These are phyloP conservation scores for Nissolia schottii DNA, from an alignment of 306 rosid genomes.

Conservation along the genomic window DNA sequence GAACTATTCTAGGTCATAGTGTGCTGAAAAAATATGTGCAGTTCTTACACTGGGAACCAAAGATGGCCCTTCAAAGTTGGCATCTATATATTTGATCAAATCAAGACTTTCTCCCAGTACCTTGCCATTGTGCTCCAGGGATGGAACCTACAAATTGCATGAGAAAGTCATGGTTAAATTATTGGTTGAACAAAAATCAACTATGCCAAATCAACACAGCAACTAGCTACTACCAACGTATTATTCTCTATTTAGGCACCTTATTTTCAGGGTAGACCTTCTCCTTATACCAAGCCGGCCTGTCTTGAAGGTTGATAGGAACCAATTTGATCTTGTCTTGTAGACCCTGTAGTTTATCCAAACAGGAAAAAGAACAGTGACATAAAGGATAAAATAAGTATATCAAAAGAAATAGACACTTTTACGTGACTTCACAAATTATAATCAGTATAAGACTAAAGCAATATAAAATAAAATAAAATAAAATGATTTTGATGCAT, in stretches of 20 bases:
- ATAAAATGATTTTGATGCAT: too few species aligned
- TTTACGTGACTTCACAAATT: too few species aligned
- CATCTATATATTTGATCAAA: conserved; percentile 69
- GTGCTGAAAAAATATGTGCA: background rate
- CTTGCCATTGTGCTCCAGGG: conserved; percentile 87
- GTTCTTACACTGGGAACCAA: conserved; percentile 55
- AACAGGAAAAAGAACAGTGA: background rate
- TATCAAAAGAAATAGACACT: background rate
- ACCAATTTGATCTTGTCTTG: conserved; percentile 68
- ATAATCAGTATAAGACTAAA: background rate
- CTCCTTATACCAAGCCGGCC: conserved; percentile 94
- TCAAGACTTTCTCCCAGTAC: conserved; percentile 86
- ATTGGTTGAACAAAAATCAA: background rate
- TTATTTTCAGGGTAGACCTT: conserved; percentile 72
- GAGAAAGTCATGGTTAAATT: background rate
- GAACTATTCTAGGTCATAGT: too few species aligned
- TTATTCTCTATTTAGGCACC: conserved; percentile 24
- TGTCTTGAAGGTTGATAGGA: conserved; percentile 50
- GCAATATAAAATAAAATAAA: too few species aligned
- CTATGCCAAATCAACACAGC: background rate
- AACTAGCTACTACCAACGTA: background rate
- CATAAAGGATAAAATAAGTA: background rate
- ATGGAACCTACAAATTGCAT: conserved; percentile 50
- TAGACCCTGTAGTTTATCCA: conserved; percentile 48
- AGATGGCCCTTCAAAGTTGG: conserved; percentile 46